Evolutionary conservation across 2,329 filamentous ascomycete genomes (phyloP).

Genomic region (Dryadomyces quercivorus): DNA sequence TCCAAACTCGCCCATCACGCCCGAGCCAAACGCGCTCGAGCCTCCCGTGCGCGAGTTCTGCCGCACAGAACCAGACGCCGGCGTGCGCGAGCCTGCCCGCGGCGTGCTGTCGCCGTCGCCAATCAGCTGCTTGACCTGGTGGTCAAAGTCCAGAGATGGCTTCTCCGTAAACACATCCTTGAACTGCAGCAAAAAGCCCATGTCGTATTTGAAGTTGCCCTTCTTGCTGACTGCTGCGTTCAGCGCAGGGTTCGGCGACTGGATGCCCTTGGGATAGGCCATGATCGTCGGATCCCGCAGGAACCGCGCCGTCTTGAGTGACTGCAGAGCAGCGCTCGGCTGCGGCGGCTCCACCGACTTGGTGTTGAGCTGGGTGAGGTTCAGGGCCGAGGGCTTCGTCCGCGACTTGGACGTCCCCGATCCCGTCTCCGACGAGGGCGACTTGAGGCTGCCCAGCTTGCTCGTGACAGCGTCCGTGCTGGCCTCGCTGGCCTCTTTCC

Average conservation of each 20-base stretch:
- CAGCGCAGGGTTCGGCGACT: conserved; percentile 81
- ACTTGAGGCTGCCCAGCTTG: conserved; percentile 39
- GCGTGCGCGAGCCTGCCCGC: conserved; percentile 50
- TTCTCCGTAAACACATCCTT: conserved; percentile 94
- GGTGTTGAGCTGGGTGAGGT: conserved; percentile 68
- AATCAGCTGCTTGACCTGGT: conserved; percentile 75
- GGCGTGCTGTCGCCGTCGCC: conserved; percentile 56
- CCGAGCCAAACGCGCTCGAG: conserved; percentile 52
- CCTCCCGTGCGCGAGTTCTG: conserved; percentile 29
- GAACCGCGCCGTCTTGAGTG: conserved; percentile 83
- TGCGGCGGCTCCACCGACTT: conserved; percentile 83
- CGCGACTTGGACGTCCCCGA: conserved; percentile 45
- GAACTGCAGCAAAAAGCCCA: conserved; percentile 91
- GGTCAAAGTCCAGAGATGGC: conserved; percentile 85
- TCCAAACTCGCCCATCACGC: conserved; percentile 49
- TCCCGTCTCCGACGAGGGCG: conserved; percentile 15
- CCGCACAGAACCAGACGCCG: conserved; percentile 32
- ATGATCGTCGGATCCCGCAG: conserved; percentile 65
- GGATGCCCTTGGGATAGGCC: conserved; percentile 69
- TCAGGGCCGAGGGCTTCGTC: conserved; percentile 74
- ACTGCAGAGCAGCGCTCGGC: conserved; percentile 86
- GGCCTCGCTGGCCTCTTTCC: conserved; percentile 26
- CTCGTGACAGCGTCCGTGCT: conserved; percentile 30
- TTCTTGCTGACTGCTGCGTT: conserved; percentile 72
- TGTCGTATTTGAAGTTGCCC: conserved; percentile 85